These are phyloP conservation scores for Alnus glutinosa DNA, from an alignment of 306 rosid species.

Conservation along the genomic window DNA sequence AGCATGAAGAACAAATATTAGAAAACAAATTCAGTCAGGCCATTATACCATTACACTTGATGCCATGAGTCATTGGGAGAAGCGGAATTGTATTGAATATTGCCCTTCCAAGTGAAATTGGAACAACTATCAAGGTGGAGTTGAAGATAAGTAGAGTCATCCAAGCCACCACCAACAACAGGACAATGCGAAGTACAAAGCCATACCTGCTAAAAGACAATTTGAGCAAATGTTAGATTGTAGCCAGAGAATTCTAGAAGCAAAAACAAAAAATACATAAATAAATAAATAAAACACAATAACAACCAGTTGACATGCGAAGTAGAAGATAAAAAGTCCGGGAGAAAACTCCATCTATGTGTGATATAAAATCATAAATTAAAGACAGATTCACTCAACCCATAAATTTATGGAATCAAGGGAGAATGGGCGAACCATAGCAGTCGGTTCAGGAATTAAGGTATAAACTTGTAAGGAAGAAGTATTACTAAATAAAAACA, in stretches of 20 bases:
- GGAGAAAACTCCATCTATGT: slow-evolving; percentile 4
- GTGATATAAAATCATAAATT: not conserved
- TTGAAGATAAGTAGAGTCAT: slow-evolving; percentile 93
- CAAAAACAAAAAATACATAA: not conserved
- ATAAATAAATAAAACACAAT: not conserved
- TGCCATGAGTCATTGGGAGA: slow-evolving; percentile 96
- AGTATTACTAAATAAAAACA: not conserved
- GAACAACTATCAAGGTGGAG: slow-evolving; percentile 90
- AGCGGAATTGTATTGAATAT: slow-evolving; percentile 89
- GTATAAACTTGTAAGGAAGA: not conserved
- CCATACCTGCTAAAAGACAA: slow-evolving; percentile 59
- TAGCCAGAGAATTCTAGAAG: slow-evolving; percentile 11
- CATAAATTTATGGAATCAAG: not conserved
- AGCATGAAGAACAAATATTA: not conserved
- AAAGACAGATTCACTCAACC: not conserved
- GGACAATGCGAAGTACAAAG: slow-evolving; percentile 88
- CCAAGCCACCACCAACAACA: slow-evolving; percentile 94
- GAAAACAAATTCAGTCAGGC: slow-evolving; percentile 25
- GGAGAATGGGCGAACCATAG: not conserved
- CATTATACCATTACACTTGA: slow-evolving; percentile 86
- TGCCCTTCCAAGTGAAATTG: slow-evolving; percentile 82
- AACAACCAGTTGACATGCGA: not conserved
- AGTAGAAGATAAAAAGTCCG: not conserved
- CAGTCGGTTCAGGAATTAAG: not conserved
- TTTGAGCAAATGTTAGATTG: slow-evolving; percentile 10